phyloP scores from a whole-genome alignment of 768 basidiomycete species.

The Trametes meyenii region DNA sequence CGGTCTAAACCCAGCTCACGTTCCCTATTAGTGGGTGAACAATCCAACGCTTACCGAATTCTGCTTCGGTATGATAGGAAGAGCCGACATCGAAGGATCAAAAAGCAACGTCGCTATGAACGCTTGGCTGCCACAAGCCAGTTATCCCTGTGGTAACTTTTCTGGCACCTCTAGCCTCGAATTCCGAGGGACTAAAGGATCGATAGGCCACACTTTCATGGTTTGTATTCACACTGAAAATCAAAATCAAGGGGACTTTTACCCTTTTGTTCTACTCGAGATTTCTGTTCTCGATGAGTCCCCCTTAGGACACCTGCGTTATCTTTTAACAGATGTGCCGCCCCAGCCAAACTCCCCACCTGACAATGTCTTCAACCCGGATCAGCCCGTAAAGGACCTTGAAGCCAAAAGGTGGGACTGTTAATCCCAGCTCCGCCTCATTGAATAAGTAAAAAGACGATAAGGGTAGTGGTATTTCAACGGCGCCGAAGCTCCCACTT shows the following conservation, averaged over 20 bases:
- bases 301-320: constrained; percentile 81
- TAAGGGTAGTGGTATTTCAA: constrained; percentile 85
- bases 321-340: constrained; percentile 81
- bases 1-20: constrained; percentile 82
- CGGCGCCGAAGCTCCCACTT: constrained; percentile 78
- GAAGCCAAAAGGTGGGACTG: constrained; percentile 70
- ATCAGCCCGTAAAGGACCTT: constrained; percentile 70
- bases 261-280: constrained; percentile 80
- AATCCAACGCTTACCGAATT: constrained; percentile 82
- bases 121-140: constrained; percentile 82
- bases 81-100: constrained; percentile 83
- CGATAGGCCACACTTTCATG: constrained; percentile 84
- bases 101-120: constrained; percentile 85
- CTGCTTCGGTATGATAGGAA: constrained; percentile 82
- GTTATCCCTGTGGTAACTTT: constrained; percentile 81
- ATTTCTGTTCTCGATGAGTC: constrained; percentile 81
- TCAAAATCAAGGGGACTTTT: constrained; percentile 82
- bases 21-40: constrained; percentile 83
- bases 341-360: constrained; percentile 84
- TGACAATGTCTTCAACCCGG: constrained; percentile 77
- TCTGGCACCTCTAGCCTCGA: constrained; percentile 82
- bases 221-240: constrained; percentile 82
- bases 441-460: constrained; percentile 80
- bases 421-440: constrained; percentile 73
- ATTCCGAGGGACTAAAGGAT: constrained; percentile 78